These are phyloP conservation scores for Lachancea thermotolerans DNA, from an alignment of 805 yeast species.

Conservation along the genomic window DNA sequence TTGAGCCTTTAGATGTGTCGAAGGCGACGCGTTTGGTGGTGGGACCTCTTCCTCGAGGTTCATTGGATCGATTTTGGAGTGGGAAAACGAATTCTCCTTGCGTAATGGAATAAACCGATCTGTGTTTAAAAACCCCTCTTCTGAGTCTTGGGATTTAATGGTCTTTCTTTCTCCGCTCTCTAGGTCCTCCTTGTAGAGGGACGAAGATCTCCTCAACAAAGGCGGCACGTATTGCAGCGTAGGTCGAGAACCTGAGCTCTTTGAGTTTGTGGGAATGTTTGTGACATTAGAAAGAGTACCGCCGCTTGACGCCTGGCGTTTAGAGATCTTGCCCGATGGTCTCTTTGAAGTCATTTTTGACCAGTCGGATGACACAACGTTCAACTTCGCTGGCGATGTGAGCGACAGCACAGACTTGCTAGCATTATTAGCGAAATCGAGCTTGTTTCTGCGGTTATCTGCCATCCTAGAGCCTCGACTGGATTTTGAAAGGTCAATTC, in stretches of 20 bases:
- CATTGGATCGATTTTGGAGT: constrained; percentile 22
- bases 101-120: constrained; percentile 62
- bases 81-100: constrained; percentile 33
- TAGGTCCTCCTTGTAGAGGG: constrained; percentile 26
- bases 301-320: constrained; percentile 18
- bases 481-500: neutral
- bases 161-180: constrained; percentile 13
- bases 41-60: constrained; percentile 36
- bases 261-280: constrained; percentile 9
- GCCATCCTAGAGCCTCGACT: neutral
- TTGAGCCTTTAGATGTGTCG: constrained; percentile 38
- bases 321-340: constrained; percentile 18
- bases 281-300: constrained; percentile 22
- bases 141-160: constrained; percentile 12
- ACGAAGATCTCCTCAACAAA: constrained; percentile 28
- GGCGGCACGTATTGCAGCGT: constrained; percentile 24
- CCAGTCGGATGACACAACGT: constrained; percentile 38
- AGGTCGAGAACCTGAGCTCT: constrained; percentile 22
- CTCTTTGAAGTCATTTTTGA: constrained; percentile 18
- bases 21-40: constrained; percentile 42
- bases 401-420: constrained; percentile 34
- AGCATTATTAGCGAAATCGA: constrained; percentile 19
- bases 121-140: constrained; percentile 31
- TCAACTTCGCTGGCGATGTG: constrained; percentile 42
- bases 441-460: constrained; percentile 8